Evolutionary conservation across 2,329 filamentous ascomycete species (phyloP), one percentile per base, ranked within the genome.

Genomic region (Fusarium nodosum): DNA sequence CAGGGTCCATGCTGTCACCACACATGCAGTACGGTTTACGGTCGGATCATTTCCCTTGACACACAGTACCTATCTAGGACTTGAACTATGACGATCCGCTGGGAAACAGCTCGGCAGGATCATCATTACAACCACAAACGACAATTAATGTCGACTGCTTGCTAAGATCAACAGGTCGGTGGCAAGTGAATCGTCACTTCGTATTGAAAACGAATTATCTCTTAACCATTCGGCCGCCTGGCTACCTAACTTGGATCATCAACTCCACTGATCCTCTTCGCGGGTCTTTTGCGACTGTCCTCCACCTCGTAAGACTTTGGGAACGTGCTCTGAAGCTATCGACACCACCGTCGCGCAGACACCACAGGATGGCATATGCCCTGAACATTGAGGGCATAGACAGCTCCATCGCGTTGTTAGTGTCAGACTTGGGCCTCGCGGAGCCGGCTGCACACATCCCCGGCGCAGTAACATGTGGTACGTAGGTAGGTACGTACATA

Each of bases 311-410:
- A 73, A 59, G 56, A 59, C 60, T 60, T 66, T 69, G 58, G 18
- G 68, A 66, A 69, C 62, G 70, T 75, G 73, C 70, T 61, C 53
- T 68, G 69, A 74, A 69, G 72, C 73, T 75, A 75, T 75, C 70
- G 64, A 75, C 66, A 75, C 59, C 70, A 63, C 72, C 66, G 66
- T 69, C 68, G 68, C 51, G 73, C 71, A 72, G 54, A 73, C 70
- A 56, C 70, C 73, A 60, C 55, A 56, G 20, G 38, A 64, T 64
- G 72, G 70, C 57, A 63, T 55, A 64, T 56, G 62, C 64, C 59
- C 46, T 60, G 54, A 64, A 64, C 34, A 64, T 61, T 54, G 60
- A 71, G 66, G 56, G 45, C 51, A 72, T 70, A 57, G 63, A 66
- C 71, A 72, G 64, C 64, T 75, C 69, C 58, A 63, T 72, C 51